Evolutionary conservation across 2,329 filamentous ascomycete genomes (phyloP), one percentile per base, ranked within the genome.

Genomic region (Trichoderma koningiopsis): DNA sequence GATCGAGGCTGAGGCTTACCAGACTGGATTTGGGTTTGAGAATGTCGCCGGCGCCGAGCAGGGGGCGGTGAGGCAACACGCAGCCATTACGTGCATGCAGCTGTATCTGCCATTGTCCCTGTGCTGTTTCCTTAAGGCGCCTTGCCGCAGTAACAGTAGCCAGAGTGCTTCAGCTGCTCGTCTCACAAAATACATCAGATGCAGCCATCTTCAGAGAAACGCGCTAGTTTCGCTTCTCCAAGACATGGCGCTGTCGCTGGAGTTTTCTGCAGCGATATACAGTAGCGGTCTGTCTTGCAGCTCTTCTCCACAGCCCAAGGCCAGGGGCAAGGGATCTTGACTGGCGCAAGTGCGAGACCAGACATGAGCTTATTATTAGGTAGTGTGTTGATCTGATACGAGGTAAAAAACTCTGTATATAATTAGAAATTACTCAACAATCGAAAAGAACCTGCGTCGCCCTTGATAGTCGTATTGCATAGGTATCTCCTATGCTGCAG

Each of bases 281-380:
- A 33, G 31, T 33, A 58, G 63, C 63, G 63, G 53, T 66, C 52
- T 66, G 53, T 66, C 63, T 65, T 65, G 52, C 62, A 65, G 62
- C 62, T 27, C 29, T 29, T 56, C 63, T 47, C 63, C 63, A 66
- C 63, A 33, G 27, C 53, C 53, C 53, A 24, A 29, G 35, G 31
- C 35, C 62, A 33, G 52, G 62, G 62, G 37, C n/a, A 22, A 49
- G 47, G 47, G n/a, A 49, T 49, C 53, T 49, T 76, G 60, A 78
- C 78, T 76, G 73, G 75, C 66, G 70, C 40, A 79, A 76, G 43
- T 57, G 7, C 29, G n/a, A 62, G n/a, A 31, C n/a, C 55, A 33
- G 31, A n/a, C 55, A 33, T 35, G 55, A 27, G 29, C 16, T n/a
- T 33, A 35, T 33, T n/a, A 40, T 19, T 40, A 40, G 37, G 37